A percentile compares a stretch with the other conserved stretches of the same genome.
These are phyloP conservation scores for Penicillium atrosanguineum DNA, from an alignment of 495 filamentous ascomycete genomes.

Conservation along the genomic window DNA sequence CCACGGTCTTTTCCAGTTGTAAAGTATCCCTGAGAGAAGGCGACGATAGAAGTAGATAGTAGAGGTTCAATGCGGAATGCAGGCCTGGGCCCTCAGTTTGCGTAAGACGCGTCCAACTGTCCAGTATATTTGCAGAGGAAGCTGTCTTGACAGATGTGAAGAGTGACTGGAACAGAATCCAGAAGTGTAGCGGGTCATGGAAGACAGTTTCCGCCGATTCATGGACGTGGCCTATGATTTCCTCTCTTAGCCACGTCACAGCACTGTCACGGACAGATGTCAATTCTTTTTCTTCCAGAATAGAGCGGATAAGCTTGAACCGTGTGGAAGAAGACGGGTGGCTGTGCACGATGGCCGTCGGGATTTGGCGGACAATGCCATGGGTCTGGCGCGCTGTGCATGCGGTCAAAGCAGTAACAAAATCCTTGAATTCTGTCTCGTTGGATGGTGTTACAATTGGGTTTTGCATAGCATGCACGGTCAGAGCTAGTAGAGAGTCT, in stretches of 20 bases:
- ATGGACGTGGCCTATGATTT: slow-evolving; percentile 53
- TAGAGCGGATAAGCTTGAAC: slow-evolving; percentile 73
- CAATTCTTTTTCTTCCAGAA: slow-evolving; percentile 71
- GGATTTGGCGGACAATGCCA: slow-evolving; percentile 73
- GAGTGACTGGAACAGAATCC: slow-evolving; percentile 41
- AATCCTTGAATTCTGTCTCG: slow-evolving; percentile 38
- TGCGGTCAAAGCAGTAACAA: slow-evolving; percentile 61
- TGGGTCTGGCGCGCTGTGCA: slow-evolving; percentile 63
- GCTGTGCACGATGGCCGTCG: slow-evolving; percentile 68
- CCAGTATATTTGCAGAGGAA: slow-evolving; percentile 29
- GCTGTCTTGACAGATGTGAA: slow-evolving; percentile 25
- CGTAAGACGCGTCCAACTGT: slow-evolving; percentile 37
- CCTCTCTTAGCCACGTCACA: slow-evolving; percentile 83
- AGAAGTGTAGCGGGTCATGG: slow-evolving; percentile 49
- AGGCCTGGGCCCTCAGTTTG: slow-evolving; percentile 37
- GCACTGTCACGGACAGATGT: slow-evolving; percentile 77
- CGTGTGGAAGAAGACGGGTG: slow-evolving; percentile 70
- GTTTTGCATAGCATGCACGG: slow-evolving; percentile 28
- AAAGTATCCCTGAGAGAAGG: slow-evolving; percentile 27
- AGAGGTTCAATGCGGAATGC: slow-evolving; percentile 45
- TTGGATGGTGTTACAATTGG: slow-evolving; percentile 21
- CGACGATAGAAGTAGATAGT: slow-evolving; percentile 44
- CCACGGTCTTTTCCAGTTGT: slow-evolving; percentile 36
- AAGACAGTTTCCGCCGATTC: slow-evolving; percentile 26
- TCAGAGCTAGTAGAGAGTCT: slow-evolving; percentile 39